Evolutionary conservation across 306 rosid genomes (phyloP), one percentile per base, ranked within the genome.

Genomic region (Adenanthera pavonina): DNA sequence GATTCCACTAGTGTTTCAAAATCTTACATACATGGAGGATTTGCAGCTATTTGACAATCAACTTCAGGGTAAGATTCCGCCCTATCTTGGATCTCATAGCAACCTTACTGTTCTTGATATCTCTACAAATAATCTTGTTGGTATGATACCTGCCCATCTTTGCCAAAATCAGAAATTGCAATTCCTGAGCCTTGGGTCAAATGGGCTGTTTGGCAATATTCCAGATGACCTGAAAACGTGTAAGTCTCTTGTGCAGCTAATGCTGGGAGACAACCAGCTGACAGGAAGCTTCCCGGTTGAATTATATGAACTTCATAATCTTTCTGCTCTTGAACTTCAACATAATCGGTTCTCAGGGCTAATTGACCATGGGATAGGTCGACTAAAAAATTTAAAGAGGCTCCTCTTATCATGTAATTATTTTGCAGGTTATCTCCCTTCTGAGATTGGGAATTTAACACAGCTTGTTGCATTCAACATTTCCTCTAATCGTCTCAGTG

Each of bases 151-250:
- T 74, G 17, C 51, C 7, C 86, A 87, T 82, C 94, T 92, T 60
- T 92, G 97, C 82, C 74, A 74, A 72, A 78, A 84, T 82, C 87
- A 82, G 84, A 80, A 78, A 74, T 77, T 92, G 75, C 87, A 82
- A 72, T 92, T 90, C 79, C 81, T 92, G 64, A 92, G 97, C 90
- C 91, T 90, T 16, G 97, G 97, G 34, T 90, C 92, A 25, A 92
- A 92, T 86, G 83, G 74, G 72, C 72, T 92, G 72, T 85, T 85
- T n/a, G 94, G 97, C 59, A 89, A 89, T 53, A 87, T 92, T 77
- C 97, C 97, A 38, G 51, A 71, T 78, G 89, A 90, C 79, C 81
- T 92, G 8, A 90, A 82, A 88, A 87, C 86, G 10, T 92, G 97
- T 80, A 89, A 84, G 86, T 87, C 94, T 57, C 90, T 92, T 34